Conservation (phyloP, 164 flowering plant genomes). For the Vitis vinifera region DNA sequence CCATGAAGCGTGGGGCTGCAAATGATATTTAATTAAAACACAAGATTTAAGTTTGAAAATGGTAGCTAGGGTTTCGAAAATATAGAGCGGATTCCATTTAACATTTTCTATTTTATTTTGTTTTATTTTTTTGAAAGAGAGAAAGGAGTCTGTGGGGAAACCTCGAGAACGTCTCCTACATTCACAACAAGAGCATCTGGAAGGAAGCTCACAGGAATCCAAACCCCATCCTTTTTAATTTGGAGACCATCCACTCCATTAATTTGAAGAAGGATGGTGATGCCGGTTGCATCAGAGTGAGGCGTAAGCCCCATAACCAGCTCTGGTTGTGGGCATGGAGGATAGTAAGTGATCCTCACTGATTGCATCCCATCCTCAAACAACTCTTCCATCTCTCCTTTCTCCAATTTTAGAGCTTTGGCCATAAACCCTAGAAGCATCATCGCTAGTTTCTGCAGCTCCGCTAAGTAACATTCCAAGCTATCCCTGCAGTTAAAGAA, state of each 20-base stretch:
- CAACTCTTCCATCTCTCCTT: slow-evolving; percentile 20
- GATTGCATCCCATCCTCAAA: slow-evolving; percentile 40
- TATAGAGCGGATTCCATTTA: neutral
- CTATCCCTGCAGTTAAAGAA: slow-evolving; percentile 11
- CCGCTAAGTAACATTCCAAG: slow-evolving; percentile 25
- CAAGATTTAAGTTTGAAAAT: too few relatives aligned
- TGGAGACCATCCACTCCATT: slow-evolving; percentile 44
- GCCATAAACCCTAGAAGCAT: slow-evolving; percentile 18
- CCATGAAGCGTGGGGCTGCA: too few relatives aligned
- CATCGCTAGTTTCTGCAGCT: slow-evolving; percentile 21
- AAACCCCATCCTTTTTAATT: slow-evolving; percentile 32
- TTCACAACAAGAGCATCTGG: slow-evolving; percentile 41
- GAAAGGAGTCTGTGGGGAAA: slow-evolving; percentile 1
- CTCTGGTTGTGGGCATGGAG: slow-evolving; percentile 49
- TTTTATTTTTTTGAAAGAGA: neutral
- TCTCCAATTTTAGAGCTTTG: slow-evolving; percentile 21
- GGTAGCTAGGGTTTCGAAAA: too few relatives aligned
- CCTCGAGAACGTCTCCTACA: slow-evolving; percentile 47
- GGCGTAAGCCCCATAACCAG: slow-evolving; percentile 31
- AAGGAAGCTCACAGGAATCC: slow-evolving; percentile 32
- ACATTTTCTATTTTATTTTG: neutral
- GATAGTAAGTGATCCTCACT: slow-evolving; percentile 41
- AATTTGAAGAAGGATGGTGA: slow-evolving; percentile 41
- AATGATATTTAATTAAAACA: too few relatives aligned
- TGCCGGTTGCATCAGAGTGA: slow-evolving; percentile 34